Conservation (phyloP, 805 yeast genomes). For the Wickerhamiella cacticola region DNA sequence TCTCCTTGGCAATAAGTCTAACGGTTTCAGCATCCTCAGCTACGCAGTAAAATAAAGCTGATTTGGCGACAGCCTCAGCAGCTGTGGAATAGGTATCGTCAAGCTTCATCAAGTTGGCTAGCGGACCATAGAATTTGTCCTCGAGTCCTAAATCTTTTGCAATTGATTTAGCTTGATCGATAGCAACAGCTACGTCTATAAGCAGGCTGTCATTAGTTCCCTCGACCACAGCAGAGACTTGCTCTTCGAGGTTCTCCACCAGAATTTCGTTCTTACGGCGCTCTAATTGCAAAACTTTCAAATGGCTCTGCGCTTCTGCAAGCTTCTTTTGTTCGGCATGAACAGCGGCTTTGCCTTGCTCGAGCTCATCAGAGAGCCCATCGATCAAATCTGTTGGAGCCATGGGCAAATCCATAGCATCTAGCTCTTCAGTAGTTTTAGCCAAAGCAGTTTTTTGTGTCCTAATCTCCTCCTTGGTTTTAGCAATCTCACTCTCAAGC, state of each 20-base stretch:
- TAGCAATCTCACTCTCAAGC: conserved; percentile 33
- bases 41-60: conserved; percentile 72
- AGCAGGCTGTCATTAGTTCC: not conserved
- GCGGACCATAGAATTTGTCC: conserved; percentile 64
- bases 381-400: not conserved
- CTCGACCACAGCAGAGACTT: conserved; percentile 27
- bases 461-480: not conserved
- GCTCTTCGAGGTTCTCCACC: conserved; percentile 42
- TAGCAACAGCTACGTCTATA: conserved; percentile 33
- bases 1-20: conserved; percentile 59
- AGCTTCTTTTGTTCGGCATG: conserved; percentile 26
- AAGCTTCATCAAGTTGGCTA: conserved; percentile 72
- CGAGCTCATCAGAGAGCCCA: conserved; percentile 29
- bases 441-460: not conserved
- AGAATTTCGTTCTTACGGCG: conserved; percentile 55
- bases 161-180: conserved; percentile 56
- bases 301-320: conserved; percentile 38
- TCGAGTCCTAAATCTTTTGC: conserved; percentile 45
- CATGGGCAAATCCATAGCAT: conserved; percentile 27
- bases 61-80: conserved; percentile 82
- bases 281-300: conserved; percentile 68
- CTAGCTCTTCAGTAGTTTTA: not conserved
- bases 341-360: conserved; percentile 22
- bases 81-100: conserved; percentile 76
- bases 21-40: conserved; percentile 86